These are phyloP conservation scores for Hygrophoropsis aurantiaca DNA, from an alignment of 768 basidiomycete species.

Conservation along the genomic window DNA sequence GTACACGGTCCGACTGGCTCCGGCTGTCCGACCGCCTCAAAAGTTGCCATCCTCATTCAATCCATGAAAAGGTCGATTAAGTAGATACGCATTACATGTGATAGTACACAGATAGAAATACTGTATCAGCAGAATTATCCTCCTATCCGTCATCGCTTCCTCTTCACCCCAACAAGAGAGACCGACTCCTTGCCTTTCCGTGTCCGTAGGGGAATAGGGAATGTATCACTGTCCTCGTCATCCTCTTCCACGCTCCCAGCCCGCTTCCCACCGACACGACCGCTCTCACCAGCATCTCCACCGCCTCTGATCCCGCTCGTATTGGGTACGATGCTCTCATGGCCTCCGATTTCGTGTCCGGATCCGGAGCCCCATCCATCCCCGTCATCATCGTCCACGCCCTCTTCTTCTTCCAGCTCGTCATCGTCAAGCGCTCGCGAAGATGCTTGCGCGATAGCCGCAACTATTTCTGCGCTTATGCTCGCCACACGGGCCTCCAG, in stretches of 20 bases:
- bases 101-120: slow-evolving; percentile 3
- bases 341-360: slow-evolving; percentile 48
- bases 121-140: slow-evolving; percentile 1
- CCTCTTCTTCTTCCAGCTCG: slow-evolving; percentile 34
- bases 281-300: slow-evolving; percentile 21
- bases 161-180: slow-evolving; percentile 51
- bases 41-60: too few species aligned
- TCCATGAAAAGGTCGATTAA: too few species aligned
- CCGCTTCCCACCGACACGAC: slow-evolving; percentile 12
- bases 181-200: slow-evolving; percentile 60
- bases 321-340: slow-evolving; percentile 55
- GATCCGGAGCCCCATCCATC: slow-evolving; percentile 41
- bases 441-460: slow-evolving; percentile 74
- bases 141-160: slow-evolving; percentile 55
- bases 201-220: slow-evolving; percentile 69
- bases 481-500: slow-evolving; percentile 70
- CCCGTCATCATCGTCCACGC: slow-evolving; percentile 43
- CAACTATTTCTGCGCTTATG: slow-evolving; percentile 78
- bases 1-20: slow-evolving; percentile 28
- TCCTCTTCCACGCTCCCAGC: slow-evolving; percentile 46
- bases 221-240: slow-evolving; percentile 69
- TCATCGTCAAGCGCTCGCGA: slow-evolving; percentile 59
- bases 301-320: slow-evolving; percentile 61
- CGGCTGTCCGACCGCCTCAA: slow-evolving; percentile 3
- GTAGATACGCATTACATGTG: slow-evolving; percentile 11